Evolutionary conservation across 2,329 filamentous ascomycete genomes (phyloP).

Genomic region (Colletotrichum ledebouriae): DNA sequence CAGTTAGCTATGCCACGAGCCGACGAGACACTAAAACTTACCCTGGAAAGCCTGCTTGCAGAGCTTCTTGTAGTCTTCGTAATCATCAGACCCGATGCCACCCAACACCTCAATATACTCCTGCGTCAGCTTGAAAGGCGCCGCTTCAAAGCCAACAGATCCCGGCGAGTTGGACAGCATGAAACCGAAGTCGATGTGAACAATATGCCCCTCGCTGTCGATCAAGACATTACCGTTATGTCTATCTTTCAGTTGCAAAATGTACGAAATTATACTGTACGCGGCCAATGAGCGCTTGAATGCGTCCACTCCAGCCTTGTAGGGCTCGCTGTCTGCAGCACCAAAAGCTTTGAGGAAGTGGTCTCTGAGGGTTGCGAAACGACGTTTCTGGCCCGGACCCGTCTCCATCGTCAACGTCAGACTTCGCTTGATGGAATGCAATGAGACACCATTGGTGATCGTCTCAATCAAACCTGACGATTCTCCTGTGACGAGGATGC

Average conservation of each 20-base stretch:
- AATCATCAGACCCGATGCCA: conserved; percentile 77
- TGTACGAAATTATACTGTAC: conserved; percentile 87
- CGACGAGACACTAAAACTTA: conserved; percentile 51
- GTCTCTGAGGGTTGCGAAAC: conserved; percentile 84
- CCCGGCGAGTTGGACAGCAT: conserved; percentile 91
- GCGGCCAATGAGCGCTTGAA: conserved; percentile 87
- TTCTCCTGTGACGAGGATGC: conserved; percentile 87
- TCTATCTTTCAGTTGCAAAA: conserved; percentile 86
- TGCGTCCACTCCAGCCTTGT: conserved; percentile 79
- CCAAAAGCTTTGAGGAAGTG: conserved; percentile 88
- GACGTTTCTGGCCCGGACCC: conserved; percentile 73
- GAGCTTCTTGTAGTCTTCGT: conserved; percentile 80
- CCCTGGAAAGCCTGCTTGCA: conserved; percentile 89
- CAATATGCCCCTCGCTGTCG: conserved; percentile 87
- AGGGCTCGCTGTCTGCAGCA: conserved; percentile 75
- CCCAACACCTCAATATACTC: conserved; percentile 89
- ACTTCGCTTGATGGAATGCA: conserved; percentile 87
- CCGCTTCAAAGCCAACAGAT: conserved; percentile 86
- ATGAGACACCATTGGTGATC: conserved; percentile 88
- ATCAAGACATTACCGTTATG: conserved; percentile 91
- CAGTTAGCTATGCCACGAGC: background rate
- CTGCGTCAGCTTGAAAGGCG: conserved; percentile 87
- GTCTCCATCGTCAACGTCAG: conserved; percentile 82
- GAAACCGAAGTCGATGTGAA: conserved; percentile 92
- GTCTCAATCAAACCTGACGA: conserved; percentile 88